Base-by-base conservation (phyloP, 1,284 basidiomycete genomes). In the Cutaneotrichosporon spelunceum region DNA sequence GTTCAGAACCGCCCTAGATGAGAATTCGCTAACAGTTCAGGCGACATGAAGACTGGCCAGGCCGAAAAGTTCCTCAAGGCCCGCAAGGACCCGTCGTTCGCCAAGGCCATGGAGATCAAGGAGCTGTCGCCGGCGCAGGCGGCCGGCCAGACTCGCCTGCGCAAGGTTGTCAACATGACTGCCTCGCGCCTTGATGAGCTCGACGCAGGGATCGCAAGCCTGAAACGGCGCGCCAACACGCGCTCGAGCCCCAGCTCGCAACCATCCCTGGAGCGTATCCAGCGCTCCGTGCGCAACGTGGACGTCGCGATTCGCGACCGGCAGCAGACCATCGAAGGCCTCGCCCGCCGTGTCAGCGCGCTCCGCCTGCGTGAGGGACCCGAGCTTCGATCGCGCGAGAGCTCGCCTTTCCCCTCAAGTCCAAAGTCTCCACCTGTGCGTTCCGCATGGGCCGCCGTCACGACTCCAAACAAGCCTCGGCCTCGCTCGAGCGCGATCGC, bases 121-220 rank as follows among this genome's bases (percentile, higher is more conserved):
- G 81, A 83, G 64, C 77, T 84, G 0, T 81, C 80, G 19, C 81
- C 83, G 0, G 81, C 83, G 65, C 83, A 83, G 62, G 68, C 76
- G 13, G 79, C 80, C 50, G 81, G 78, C 56, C 82, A 82, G 67
- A 66, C 70, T 49, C 72, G 74, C 52, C 72, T 84, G 30, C 74
- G 81, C 26, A 77, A 78, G 53, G 67, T 76, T 13, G 74, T 78
- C 23, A 60, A 81, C 67, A 67, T 73, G 33, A 77, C 80, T 2
- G 78, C 80, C 13, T 69, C 75, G 21, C 70, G 77, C 19, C 69
- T 83, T 26, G 71, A 76, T 45, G 80, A 83, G 68, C 66, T 78
- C 10, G 73, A 76, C 24, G 61, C 54, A 6, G 64, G 67, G 2
- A 66, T 77, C 23, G 61, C 60, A 1, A 65, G 62, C 50, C 78